phyloP scores from a whole-genome alignment of 352 stramenopile species.

The Phytophthora syringae region DNA sequence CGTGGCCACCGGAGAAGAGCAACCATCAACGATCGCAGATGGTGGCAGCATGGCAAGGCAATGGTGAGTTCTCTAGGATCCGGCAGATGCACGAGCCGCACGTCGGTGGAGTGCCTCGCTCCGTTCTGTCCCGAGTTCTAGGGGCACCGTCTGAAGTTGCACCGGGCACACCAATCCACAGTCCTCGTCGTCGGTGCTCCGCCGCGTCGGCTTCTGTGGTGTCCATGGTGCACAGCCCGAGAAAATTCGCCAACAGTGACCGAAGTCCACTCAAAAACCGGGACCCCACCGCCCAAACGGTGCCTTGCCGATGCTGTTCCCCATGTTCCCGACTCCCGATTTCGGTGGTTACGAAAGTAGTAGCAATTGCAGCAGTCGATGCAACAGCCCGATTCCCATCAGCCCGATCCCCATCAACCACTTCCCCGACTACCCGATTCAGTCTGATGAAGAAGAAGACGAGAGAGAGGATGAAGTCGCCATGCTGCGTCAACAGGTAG shows the following conservation, averaged over 20 bases:
- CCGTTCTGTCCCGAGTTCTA: constrained; percentile 35
- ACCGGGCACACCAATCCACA: constrained; percentile 24
- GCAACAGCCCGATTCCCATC: constrained; percentile 34
- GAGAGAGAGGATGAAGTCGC: constrained; percentile 42
- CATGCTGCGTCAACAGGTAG: constrained; percentile 63
- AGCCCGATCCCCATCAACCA: constrained; percentile 25
- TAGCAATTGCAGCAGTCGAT: constrained; percentile 37
- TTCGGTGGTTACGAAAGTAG: constrained; percentile 36
- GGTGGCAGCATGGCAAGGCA: constrained; percentile 31
- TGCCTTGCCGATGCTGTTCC: constrained; percentile 31
- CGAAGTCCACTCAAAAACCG: constrained; percentile 19
- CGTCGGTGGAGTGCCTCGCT: constrained; percentile 34
- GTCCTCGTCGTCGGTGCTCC: constrained; percentile 41
- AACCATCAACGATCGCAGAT: constrained; percentile 29
- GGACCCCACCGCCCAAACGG: constrained; percentile 29
- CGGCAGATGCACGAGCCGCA: constrained; percentile 37
- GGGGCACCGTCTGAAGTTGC: constrained; percentile 19
- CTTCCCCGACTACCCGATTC: constrained; percentile 29
- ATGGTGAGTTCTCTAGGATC: constrained; percentile 14
- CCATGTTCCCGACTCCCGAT: constrained; percentile 22
- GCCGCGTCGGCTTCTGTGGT: constrained; percentile 36
- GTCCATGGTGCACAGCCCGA: constrained; percentile 42
- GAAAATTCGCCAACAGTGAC: constrained; percentile 35
- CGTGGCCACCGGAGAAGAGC: constrained; percentile 32
- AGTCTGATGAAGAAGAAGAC: constrained; percentile 40